These are phyloP conservation scores for Cordia subcordata DNA, from an alignment of 257 asterid species.

Conservation along the genomic window DNA sequence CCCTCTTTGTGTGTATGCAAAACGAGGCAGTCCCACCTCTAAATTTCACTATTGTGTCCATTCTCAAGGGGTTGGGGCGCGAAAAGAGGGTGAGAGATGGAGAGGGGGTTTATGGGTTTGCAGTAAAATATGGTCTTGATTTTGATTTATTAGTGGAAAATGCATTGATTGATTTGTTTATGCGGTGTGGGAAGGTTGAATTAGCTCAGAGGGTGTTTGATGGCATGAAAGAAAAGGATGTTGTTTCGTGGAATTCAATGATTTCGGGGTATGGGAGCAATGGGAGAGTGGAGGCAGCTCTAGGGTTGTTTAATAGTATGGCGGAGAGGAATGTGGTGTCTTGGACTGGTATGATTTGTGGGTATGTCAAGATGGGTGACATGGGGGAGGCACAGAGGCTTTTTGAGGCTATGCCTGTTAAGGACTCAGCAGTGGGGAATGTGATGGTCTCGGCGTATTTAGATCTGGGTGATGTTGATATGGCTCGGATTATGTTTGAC, in stretches of 20 bases:
- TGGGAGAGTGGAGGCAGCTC: constrained; percentile 11
- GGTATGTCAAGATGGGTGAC: constrained; percentile 11
- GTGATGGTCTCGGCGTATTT: constrained; percentile 7
- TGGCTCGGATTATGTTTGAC: constrained; percentile 2
- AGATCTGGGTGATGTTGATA: constrained; percentile 5
- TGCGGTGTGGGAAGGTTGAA: constrained; percentile 15
- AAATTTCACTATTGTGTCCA: constrained; percentile 17
- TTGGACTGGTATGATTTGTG: constrained; percentile 15
- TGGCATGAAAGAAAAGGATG: constrained; percentile 20
- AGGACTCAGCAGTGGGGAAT: background rate
- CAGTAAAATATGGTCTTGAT: constrained; percentile 5
- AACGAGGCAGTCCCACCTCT: constrained; percentile 1
- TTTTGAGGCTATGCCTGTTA: constrained; percentile 1
- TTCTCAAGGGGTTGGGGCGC: constrained; percentile 20
- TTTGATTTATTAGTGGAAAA: constrained; percentile 20
- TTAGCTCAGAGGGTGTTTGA: constrained; percentile 14
- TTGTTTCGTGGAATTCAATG: constrained; percentile 22
- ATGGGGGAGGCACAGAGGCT: constrained; percentile 12
- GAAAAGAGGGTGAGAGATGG: constrained; percentile 13
- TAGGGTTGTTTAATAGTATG: constrained; percentile 8
- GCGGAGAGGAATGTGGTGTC: constrained; percentile 10
- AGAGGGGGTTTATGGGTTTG: constrained; percentile 16
- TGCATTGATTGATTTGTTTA: constrained; percentile 14
- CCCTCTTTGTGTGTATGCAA: constrained; percentile 8
- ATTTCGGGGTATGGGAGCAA: constrained; percentile 6